Base-by-base conservation (phyloP, 1,284 basidiomycete genomes). In the Ustilago shanxiensis region DNA sequence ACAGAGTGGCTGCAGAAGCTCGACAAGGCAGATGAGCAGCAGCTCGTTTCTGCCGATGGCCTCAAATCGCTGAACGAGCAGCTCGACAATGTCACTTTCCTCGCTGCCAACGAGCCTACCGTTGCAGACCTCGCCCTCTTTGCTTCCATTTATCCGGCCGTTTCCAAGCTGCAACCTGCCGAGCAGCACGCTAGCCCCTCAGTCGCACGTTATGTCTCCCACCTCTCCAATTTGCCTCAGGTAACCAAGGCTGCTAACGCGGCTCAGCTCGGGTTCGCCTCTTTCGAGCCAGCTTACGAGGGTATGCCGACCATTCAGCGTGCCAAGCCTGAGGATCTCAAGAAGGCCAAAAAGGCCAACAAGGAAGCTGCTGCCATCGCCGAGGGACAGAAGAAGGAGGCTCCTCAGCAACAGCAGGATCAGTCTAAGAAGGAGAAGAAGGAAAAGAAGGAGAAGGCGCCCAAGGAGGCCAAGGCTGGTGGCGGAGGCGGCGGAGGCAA, bases 91-190 rank as follows among this genome's bases (percentile, higher is more conserved):
- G 55, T 72, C 44, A 85, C 83, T 13, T 85, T 79, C 67, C 61
- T 85, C 22, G 75, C 76, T 20, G 63, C 73, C 14, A 80, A 83
- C 60, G 57, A 67, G 58, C 80, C 80, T 28, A 84, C 83, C 6
- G 79, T 80, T 1, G 84, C 84, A 29, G 84, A 86, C 68, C 75
- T 83, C 50, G 79, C 84, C 14, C 81, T 86, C 31, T 83, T 85
- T 39, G 81, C 83, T 5, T 76, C 78, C 49, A 74, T 84, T 33
- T 81, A 84, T 64, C 77, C 81, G n/a, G 44, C 74, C 20, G 73
- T 84, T 3, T 79, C 82, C 22, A 79, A 80, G 56, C 69, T 81
- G n/a, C 63, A 79, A 13, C 67, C 82, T 11, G 53, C 77, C 24
- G 72, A 78, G 22, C 84, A 86, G 72, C 81, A 86, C 54, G 75